Conservation (phyloP, 306 rosid genomes). For the Quillaja saponaria region DNA sequence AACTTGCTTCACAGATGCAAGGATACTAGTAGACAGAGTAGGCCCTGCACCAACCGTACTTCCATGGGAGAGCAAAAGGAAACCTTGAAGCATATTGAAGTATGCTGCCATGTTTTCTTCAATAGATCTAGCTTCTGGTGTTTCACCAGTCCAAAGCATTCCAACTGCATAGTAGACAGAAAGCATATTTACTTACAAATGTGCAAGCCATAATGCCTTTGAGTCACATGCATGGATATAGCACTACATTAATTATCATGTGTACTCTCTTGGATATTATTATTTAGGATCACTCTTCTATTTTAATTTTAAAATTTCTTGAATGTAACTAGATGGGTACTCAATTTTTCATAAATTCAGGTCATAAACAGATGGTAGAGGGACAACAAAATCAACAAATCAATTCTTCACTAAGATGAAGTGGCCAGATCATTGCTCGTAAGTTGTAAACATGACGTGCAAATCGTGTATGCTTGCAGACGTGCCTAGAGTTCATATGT, state of each 20-base stretch:
- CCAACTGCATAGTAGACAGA: conserved; percentile 58
- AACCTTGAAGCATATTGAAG: conserved; percentile 76
- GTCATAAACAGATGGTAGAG: too few species aligned
- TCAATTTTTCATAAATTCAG: too few species aligned
- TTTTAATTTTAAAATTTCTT: too few species aligned
- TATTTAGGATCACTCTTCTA: too few species aligned
- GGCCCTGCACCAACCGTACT: conserved; percentile 73
- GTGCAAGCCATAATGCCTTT: not conserved
- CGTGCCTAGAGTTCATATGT: too few species aligned
- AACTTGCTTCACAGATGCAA: conserved; percentile 64
- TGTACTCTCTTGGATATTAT: not conserved
- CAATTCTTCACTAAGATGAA: too few species aligned
- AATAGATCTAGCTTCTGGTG: conserved; percentile 51
- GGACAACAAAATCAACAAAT: too few species aligned
- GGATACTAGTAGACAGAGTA: conserved; percentile 63
- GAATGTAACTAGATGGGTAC: too few species aligned
- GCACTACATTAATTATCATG: not conserved
- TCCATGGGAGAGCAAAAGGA: conserved; percentile 82
- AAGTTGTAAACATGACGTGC: too few species aligned
- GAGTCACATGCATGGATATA: conserved; percentile 3
- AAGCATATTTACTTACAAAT: conserved; percentile 13
- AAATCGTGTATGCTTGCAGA: too few species aligned
- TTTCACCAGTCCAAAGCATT: conserved; percentile 86
- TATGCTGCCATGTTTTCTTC: conserved; percentile 75
- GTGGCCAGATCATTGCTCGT: too few species aligned